These are phyloP conservation scores for Aureobasidium zeae DNA, from an alignment of 2,329 filamentous ascomycete genomes.

Conservation along the genomic window DNA sequence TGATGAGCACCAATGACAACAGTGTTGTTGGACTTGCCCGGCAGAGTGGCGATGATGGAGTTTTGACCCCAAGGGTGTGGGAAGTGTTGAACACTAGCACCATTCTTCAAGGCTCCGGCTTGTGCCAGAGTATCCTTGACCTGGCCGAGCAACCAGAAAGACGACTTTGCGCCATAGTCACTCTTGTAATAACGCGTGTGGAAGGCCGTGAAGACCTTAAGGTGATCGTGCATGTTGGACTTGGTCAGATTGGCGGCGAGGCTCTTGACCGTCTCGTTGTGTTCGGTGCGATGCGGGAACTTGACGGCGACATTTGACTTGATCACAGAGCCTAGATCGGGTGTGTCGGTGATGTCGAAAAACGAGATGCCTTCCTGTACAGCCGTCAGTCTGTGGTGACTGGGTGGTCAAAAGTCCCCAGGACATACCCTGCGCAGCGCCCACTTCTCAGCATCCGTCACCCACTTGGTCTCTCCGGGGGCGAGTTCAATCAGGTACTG, in stretches of 20 bases:
- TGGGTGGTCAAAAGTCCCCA: background rate
- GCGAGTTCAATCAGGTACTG: conserved; percentile 71
- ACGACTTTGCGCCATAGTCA: conserved; percentile 70
- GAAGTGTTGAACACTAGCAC: conserved; percentile 64
- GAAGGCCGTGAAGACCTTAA: conserved; percentile 70
- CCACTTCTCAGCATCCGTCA: conserved; percentile 95
- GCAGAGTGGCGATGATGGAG: conserved; percentile 84
- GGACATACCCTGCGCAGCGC: conserved; percentile 64
- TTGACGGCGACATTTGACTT: conserved; percentile 34
- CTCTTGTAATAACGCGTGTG: conserved; percentile 78
- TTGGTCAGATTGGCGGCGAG: conserved; percentile 63
- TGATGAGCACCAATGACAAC: conserved; percentile 87
- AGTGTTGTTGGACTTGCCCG: conserved; percentile 73
- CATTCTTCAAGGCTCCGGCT: conserved; percentile 57
- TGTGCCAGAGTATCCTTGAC: conserved; percentile 62
- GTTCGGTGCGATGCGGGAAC: conserved; percentile 58
- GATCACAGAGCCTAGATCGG: conserved; percentile 47
- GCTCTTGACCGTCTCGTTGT: conserved; percentile 57
- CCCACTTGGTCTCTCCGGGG: conserved; percentile 75
- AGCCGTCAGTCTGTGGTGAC: background rate
- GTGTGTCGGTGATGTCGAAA: conserved; percentile 83
- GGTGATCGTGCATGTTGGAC: conserved; percentile 64
- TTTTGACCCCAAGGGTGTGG: conserved; percentile 79
- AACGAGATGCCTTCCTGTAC: conserved; percentile 65
- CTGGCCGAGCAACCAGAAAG: conserved; percentile 72